Conservation (phyloP, 179 eudicot species). For the Spinacia oleracea region DNA sequence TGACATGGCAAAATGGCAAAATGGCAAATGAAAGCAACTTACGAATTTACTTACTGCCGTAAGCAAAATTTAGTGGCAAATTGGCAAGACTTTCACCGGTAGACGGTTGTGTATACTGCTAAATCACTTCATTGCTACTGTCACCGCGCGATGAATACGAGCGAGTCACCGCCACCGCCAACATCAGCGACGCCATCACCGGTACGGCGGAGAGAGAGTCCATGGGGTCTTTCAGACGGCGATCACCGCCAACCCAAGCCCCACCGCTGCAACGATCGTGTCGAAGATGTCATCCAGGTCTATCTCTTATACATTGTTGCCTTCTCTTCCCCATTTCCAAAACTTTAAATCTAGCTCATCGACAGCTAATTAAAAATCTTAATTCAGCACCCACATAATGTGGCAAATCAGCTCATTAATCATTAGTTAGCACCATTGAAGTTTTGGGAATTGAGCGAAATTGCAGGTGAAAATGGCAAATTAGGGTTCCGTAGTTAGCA, state of each 20-base stretch:
- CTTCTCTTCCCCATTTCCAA: not conserved
- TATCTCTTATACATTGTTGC: not conserved
- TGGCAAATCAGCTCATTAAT: no score
- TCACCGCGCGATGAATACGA: not conserved
- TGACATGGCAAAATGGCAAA: no score
- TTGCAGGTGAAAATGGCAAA: not conserved
- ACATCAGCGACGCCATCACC: constrained; percentile 24
- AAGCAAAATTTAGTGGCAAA: no score
- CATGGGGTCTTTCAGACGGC: constrained; percentile 81
- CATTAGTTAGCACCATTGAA: not conserved
- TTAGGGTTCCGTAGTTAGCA: not conserved
- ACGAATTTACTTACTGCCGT: no score
- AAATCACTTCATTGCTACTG: no score
- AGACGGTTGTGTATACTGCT: no score
- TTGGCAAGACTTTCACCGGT: no score
- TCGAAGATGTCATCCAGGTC: constrained; percentile 81
- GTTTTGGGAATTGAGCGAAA: no score
- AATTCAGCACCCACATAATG: no score
- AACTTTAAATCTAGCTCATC: constrained; percentile 8
- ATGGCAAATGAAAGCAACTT: no score
- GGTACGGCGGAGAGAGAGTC: constrained; percentile 77
- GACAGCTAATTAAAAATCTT: no score
- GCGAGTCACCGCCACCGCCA: not conserved
- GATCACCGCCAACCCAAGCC: constrained; percentile 57
- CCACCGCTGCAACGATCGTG: constrained; percentile 90